Evolutionary conservation across 768 basidiomycete species (phyloP).

Genomic region (Pluteus cervinus): DNA sequence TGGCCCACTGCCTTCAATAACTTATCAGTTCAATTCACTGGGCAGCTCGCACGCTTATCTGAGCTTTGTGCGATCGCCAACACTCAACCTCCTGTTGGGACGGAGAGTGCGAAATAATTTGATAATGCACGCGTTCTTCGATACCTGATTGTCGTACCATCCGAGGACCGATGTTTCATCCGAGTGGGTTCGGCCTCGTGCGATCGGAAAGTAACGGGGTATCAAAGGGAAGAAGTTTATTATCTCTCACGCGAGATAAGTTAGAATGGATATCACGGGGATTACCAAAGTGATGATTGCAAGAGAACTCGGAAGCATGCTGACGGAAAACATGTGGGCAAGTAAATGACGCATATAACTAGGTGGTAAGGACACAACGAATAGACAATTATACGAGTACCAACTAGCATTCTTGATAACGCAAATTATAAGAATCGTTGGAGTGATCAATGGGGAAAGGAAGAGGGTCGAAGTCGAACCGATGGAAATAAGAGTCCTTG

Average conservation of each 20-base stretch:
- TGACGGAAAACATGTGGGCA: slow-evolving; percentile 8
- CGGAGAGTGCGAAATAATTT: too few relatives aligned
- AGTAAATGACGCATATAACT: slow-evolving; percentile 2
- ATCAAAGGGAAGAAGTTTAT: too few relatives aligned
- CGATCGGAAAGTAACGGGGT: too few relatives aligned
- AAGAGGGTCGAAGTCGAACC: slow-evolving; percentile 65
- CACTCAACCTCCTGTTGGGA: too few relatives aligned
- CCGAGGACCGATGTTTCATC: too few relatives aligned
- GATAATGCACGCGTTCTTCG: too few relatives aligned
- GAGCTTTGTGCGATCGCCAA: too few relatives aligned
- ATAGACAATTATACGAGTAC: slow-evolving; percentile 21
- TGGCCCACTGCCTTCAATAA: slow-evolving; percentile 67
- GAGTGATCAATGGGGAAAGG: slow-evolving; percentile 56
- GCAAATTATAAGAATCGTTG: slow-evolving; percentile 44
- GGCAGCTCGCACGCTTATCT: slow-evolving; percentile 19
- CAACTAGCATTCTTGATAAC: slow-evolving; percentile 61
- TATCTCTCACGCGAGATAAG: not conserved
- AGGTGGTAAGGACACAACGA: slow-evolving; percentile 18
- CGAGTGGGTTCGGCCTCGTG: too few relatives aligned
- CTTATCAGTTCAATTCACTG: slow-evolving; percentile 47
- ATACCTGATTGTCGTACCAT: too few relatives aligned
- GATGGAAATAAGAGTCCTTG: slow-evolving; percentile 55
- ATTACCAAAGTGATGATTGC: too few relatives aligned
- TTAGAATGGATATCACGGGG: too few relatives aligned
- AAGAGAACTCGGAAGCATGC: too few relatives aligned